Evolutionary conservation across 306 rosid species (phyloP), one percentile per base, ranked within the genome.

Genomic region (Carpinus viminea): DNA sequence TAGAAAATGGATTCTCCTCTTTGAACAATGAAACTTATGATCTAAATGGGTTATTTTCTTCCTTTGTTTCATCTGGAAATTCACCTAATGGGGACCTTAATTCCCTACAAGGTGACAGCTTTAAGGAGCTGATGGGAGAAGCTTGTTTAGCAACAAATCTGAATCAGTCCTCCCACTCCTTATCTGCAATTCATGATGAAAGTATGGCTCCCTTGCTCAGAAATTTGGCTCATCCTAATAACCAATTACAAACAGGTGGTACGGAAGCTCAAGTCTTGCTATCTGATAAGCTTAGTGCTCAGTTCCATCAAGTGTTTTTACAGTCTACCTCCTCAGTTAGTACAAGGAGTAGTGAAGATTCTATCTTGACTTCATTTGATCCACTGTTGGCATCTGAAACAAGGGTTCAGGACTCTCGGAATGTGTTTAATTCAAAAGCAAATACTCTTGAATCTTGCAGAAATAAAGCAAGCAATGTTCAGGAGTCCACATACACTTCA

Each of bases 21-120:
- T 70, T 72, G 72, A 90, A 81, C 74, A 79, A 64, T 73, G 89
- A 84, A 54, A 76, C 46, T 57, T 82, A 50, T 75, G 91, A 88
- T 74, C 72, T 84, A 20, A 57, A 87, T 75, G 91, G 84, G 31
- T 73, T 90, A 79, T 78, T 90, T 68, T 84, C 84, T 81, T 84
- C 94, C 70, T 55, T 82, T 9, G 11, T 88, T 79, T 83, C 89
- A 65, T 75, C 89, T 64, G 86, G 76, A 47, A 85, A 74, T 78
- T 85, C 87, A 36, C 57, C 70, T 77, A 74, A 80, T 74, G 82
- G 83, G 78, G 81, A 73, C 76, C 79, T 78, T 76, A 62, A 70
- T 62, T 71, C 68, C 12, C 7, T 69, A 34, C 78, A 69, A 20
- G 80, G 72, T 57, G 81, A 77, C 62, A 78, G 81, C 68, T 61